Evolutionary conservation across 495 filamentous ascomycete genomes (phyloP), one percentile per base, ranked within the genome.

Genomic region (Lasiosphaeria ovina): DNA sequence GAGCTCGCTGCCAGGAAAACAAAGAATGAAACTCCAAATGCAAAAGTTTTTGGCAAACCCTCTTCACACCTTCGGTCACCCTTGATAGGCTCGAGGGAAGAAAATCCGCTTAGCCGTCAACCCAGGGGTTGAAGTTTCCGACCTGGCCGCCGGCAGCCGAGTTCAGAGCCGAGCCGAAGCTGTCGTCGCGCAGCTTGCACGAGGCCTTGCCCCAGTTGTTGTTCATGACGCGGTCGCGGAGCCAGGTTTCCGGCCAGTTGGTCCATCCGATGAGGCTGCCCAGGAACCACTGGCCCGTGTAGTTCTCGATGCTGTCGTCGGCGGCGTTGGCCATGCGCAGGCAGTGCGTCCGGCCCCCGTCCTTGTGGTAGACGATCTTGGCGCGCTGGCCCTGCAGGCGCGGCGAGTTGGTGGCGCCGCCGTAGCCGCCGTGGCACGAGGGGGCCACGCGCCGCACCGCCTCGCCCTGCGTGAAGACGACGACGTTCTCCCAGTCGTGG

Each of bases 401-500:
- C 36, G 33, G 32, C 40, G 34, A 35, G 17, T 62, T 54, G 16
- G n/a, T 35, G 31, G 38, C 52, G 40, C 31, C 16, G 56, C 69
- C 54, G 52, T 69, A 73, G 14, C 59, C 58, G 10, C 67, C 70
- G 45, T 74, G 72, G 6, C 59, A 52, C 45, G 72, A 73, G 0
- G 54, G 65, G 1, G 72, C 62, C 2, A 74, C 72, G 16, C 54
- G 64, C 34, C 62, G 64, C 33, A 66, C 65, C 53, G 56, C 54
- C 44, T 69, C 67, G 60, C 62, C 54, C 54, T 67, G 60, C 17
- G 63, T 63, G 38, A 65, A 74, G 40, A 73, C 72, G 10, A 68
- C 64, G 36, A 74, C 64, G 64, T 73, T 67, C 62, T 74, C 72
- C 72, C 72, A 74, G 58, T 74, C 72, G 63, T 74, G 67, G 7